These are phyloP conservation scores for Tolypocladium pustulatum DNA, from an alignment of 2,329 filamentous ascomycete genomes.

Conservation along the genomic window DNA sequence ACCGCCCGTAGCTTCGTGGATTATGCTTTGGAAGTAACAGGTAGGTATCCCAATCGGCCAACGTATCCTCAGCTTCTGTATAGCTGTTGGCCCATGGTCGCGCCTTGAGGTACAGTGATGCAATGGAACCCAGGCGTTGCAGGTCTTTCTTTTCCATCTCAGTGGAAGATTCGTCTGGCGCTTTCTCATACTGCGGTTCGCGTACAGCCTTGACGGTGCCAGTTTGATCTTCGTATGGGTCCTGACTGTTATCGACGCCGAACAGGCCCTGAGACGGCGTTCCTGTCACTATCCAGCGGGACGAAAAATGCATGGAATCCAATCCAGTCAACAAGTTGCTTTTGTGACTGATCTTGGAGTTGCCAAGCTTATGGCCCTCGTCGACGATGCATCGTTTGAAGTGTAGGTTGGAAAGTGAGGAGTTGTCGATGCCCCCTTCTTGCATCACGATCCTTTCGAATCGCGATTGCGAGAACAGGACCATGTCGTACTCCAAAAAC, in stretches of 20 bases:
- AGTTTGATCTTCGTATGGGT: not conserved
- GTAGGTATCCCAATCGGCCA: constrained; percentile 63
- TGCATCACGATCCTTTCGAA: constrained; percentile 52
- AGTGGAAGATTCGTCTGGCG: constrained; percentile 20
- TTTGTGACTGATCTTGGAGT: constrained; percentile 41
- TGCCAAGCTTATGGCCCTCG: constrained; percentile 79
- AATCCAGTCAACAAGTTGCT: constrained; percentile 45
- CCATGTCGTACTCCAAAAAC: constrained; percentile 59
- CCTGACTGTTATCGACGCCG: constrained; percentile 37
- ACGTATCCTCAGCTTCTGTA: constrained; percentile 40
- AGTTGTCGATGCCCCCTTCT: constrained; percentile 26
- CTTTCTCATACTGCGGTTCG: constrained; percentile 10
- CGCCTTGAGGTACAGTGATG: constrained; percentile 62
- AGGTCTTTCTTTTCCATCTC: constrained; percentile 53
- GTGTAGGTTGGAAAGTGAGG: constrained; percentile 59
- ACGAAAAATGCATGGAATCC: constrained; percentile 50
- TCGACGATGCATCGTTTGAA: constrained; percentile 88
- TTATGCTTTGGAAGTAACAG: constrained; percentile 49
- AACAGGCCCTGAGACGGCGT: constrained; percentile 80
- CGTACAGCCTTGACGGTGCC: constrained; percentile 7
- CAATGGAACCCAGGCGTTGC: constrained; percentile 53
- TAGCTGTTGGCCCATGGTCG: constrained; percentile 65
- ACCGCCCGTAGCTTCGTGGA: constrained; percentile 41
- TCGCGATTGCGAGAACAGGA: constrained; percentile 64
- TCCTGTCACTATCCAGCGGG: constrained; percentile 82